Percentiles rank a stretch among this genome's conserved stretches.
Evolutionary conservation across 1,139 yeast species (phyloP).

Genomic region (Yamadazyma oceani): DNA sequence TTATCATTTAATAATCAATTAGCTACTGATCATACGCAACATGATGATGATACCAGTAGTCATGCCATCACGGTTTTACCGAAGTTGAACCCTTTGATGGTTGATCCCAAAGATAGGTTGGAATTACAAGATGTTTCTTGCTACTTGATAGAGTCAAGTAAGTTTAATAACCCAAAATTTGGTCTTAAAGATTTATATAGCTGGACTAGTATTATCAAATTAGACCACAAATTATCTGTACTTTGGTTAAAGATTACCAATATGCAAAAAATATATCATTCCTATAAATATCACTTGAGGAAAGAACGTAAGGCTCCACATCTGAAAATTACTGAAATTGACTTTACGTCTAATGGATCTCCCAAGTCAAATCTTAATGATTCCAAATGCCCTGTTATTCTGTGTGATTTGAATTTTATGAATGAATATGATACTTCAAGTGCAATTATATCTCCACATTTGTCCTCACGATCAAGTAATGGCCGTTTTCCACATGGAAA

Average conservation of each 20-base stretch:
- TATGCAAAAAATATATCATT: slow-evolving; percentile 42
- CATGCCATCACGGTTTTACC: slow-evolving; percentile 7
- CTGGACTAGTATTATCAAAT: slow-evolving; percentile 41
- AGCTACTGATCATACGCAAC: slow-evolving; percentile 16
- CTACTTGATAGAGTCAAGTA: slow-evolving; percentile 3
- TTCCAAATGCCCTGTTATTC: slow-evolving; percentile 40
- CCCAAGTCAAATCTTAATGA: slow-evolving; percentile 1
- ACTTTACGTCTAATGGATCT: slow-evolving; percentile 25
- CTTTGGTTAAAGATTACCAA: slow-evolving; percentile 44
- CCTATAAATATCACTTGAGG: slow-evolving; percentile 27
- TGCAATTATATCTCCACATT: too few relatives aligned
- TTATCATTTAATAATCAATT: slow-evolving; percentile 30
- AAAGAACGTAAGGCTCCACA: not conserved
- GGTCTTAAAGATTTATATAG: slow-evolving; percentile 26
- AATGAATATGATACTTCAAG: slow-evolving; percentile 20
- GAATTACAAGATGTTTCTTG: slow-evolving; percentile 21
- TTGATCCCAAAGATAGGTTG: slow-evolving; percentile 16
- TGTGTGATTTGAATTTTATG: slow-evolving; percentile 42
- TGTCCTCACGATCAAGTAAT: too few relatives aligned
- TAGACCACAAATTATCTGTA: slow-evolving; percentile 44
- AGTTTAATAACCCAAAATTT: slow-evolving; percentile 2
- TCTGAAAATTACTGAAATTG: slow-evolving; percentile 18
- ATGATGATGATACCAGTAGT: slow-evolving; percentile 5
- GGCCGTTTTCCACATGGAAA: slow-evolving; percentile 1
- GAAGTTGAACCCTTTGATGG: slow-evolving; percentile 19